Evolutionary conservation across 2,329 filamentous ascomycete genomes (phyloP), one percentile per base, ranked within the genome.

Genomic region (Penicillium janthinellum): DNA sequence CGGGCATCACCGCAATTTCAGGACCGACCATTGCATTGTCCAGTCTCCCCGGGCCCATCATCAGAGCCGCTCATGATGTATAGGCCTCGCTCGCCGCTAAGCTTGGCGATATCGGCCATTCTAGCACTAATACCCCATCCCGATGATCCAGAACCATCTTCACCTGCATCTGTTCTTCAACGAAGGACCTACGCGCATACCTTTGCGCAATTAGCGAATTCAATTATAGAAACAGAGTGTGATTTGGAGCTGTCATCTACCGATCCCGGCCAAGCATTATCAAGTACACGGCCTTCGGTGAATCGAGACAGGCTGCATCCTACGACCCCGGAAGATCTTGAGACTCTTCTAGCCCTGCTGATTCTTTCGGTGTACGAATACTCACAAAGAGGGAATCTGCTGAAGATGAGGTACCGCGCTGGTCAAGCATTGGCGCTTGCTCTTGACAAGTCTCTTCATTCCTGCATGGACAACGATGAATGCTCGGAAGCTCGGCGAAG

Each of bases 361-460:
- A 62, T 80, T 31, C 71, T 81, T n/a, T 78, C 75, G 22, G 71
- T 79, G 10, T 81, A 81, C 57, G 78, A 81, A 60, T 81, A 81
- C 63, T 70, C 74, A 3, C 78, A 81, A 59, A 71, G 78, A 28
- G 78, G 78, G 4, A 81, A 81, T 57, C 65, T 80, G 20, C 66
- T 75, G 7, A 81, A 80, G 60, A 81, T 81, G 78, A 75, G 77
- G 37, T 77, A 77, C 60, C 76, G 78, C 54, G 76, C 78, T 4
- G 71, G 78, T 8, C 77, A 80, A 63, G 78, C 78, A 7, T 71
- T 79, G 61, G 71, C 76, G 4, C 70, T 77, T 59, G 78, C 78
- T 15, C 69, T 79, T 66, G 75, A 79, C n/a, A 75, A 79, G 65
- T 76, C 72, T 39, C 69, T 81, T 28, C 77, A 81, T 69, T 64